A percentile compares a stretch with the other conserved stretches of the same genome.
Evolutionary conservation across 1,284 basidiomycete species (phyloP).

Genomic region (Microbotryum lychnidis-dioicae): DNA sequence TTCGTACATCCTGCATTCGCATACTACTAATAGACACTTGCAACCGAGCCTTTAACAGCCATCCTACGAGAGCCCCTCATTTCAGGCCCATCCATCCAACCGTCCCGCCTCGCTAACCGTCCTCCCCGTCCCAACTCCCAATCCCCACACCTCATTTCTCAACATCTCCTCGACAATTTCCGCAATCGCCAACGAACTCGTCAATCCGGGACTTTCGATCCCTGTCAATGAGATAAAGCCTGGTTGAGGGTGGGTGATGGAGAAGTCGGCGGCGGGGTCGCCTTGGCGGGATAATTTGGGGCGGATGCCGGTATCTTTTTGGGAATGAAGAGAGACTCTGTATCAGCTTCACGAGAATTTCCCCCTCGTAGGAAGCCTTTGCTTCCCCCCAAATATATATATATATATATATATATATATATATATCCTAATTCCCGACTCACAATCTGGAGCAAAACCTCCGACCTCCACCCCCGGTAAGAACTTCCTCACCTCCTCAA

Average conservation of each 20-base stretch:
- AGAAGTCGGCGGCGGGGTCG: slow-evolving; percentile 76
- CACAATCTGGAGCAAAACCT: slow-evolving; percentile 67
- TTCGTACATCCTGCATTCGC: too few species aligned
- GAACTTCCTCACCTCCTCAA: slow-evolving; percentile 52
- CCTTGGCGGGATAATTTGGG: slow-evolving; percentile 74
- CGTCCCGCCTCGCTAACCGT: slow-evolving; percentile 25
- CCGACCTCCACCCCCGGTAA: slow-evolving; percentile 60
- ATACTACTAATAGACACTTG: too few species aligned
- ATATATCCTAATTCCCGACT: background rate
- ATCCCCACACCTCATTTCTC: slow-evolving; percentile 43
- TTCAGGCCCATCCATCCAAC: slow-evolving; percentile 30
- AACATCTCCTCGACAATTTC: slow-evolving; percentile 45
- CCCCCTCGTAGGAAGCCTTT: too few species aligned
- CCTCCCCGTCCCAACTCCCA: slow-evolving; percentile 50
- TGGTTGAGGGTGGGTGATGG: slow-evolving; percentile 41
- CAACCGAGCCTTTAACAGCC: background rate
- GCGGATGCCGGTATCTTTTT: slow-evolving; percentile 65
- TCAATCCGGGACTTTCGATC: slow-evolving; percentile 50
- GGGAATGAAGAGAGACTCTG: too few species aligned
- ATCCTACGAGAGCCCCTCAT: background rate
- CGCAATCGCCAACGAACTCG: slow-evolving; percentile 46
- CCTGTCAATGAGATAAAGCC: slow-evolving; percentile 61
- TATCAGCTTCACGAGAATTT: too few species aligned
- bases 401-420: too few species aligned
- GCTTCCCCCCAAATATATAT: too few species aligned